Evolutionary conservation across 106 monocot species (phyloP).

Genomic region (Amphibolis antarctica): DNA sequence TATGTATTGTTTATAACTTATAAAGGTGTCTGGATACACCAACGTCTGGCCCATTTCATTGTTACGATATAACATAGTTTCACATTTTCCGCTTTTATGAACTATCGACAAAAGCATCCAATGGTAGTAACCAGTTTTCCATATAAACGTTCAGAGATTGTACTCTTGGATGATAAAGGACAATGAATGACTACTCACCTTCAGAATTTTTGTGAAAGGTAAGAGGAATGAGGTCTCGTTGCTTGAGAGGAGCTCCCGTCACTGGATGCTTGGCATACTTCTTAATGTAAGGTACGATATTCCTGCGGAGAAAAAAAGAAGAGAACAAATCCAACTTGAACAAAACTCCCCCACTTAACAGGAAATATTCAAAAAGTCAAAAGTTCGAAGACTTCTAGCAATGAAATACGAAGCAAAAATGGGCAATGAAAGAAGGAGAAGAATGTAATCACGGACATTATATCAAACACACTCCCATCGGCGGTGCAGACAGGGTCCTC

Average conservation of each 20-base stretch:
- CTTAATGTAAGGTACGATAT: conserved; percentile 50
- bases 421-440: no score
- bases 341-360: background rate
- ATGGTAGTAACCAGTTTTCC: background rate
- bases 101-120: no score
- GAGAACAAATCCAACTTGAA: background rate
- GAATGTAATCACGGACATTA: conserved; percentile 41
- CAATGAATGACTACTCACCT: conserved; percentile 36
- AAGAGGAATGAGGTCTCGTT: conserved; percentile 44
- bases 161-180: background rate
- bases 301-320: conserved; percentile 29
- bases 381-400: background rate
- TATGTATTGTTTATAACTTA: no score
- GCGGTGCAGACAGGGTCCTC: conserved; percentile 83
- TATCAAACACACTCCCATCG: conserved; percentile 87
- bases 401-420: no score
- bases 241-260: conserved; percentile 42
- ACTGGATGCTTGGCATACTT: conserved; percentile 72
- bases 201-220: conserved; percentile 65
- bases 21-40: no score
- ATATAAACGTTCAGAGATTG: background rate
- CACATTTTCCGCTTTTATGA: no score
- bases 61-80: no score
- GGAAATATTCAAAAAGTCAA: background rate
- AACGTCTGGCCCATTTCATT: no score